Conservation (phyloP, 768 basidiomycete species). For the Amanita pseudoporphyria region DNA sequence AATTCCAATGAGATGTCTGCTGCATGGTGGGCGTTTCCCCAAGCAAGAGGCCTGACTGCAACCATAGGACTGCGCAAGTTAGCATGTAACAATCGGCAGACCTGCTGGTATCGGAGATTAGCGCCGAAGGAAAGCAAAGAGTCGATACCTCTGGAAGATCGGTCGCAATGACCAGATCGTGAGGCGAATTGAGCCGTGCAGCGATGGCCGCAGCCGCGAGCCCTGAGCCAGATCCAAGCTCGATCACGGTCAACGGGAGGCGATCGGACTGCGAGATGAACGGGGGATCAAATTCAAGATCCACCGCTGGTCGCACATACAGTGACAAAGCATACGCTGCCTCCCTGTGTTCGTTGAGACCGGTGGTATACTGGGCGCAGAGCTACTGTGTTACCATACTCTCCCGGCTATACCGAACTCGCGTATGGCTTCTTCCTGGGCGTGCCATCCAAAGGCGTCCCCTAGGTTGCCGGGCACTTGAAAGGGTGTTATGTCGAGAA, state of each 20-base stretch:
- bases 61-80: slow-evolving; percentile 25
- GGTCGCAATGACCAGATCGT: slow-evolving; percentile 49
- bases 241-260: slow-evolving; percentile 36
- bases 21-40: slow-evolving; percentile 51
- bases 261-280: slow-evolving; percentile 22
- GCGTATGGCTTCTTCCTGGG: slow-evolving; percentile 52
- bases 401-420: slow-evolving; percentile 78
- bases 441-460: slow-evolving; percentile 19
- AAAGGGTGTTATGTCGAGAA: slow-evolving; percentile 27
- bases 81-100: slow-evolving; percentile 34
- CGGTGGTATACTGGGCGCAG: neutral
- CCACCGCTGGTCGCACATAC: slow-evolving; percentile 37
- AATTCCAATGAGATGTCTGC: slow-evolving; percentile 30
- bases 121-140: too few species aligned
- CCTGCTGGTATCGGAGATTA: slow-evolving; percentile 18
- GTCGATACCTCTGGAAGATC: slow-evolving; percentile 66
- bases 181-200: slow-evolving; percentile 21
- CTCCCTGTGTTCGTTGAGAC: slow-evolving; percentile 41
- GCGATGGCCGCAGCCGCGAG: slow-evolving; percentile 41
- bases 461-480: neutral
- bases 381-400: slow-evolving; percentile 52
- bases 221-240: slow-evolving; percentile 76
- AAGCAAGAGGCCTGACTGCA: slow-evolving; percentile 51
- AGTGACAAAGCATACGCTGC: slow-evolving; percentile 51
- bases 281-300: slow-evolving; percentile 45